phyloP scores from a whole-genome alignment of 2,329 filamentous ascomycete genomes.

The Scedosporium apiospermum region DNA sequence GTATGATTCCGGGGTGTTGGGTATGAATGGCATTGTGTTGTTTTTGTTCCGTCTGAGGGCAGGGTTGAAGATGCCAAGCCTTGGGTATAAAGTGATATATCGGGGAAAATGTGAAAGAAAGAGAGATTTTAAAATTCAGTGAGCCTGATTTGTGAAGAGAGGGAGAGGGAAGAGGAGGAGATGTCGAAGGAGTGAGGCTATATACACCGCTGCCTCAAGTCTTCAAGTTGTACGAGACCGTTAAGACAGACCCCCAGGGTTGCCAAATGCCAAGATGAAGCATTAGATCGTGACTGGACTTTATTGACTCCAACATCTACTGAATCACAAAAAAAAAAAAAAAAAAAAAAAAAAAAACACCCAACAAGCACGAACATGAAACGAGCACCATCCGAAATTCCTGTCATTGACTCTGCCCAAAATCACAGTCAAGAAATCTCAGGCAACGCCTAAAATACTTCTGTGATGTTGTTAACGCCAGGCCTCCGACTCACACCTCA shows the following conservation, averaged over 20 bases:
- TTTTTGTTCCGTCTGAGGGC: slow-evolving; percentile 42
- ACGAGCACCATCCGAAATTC: not conserved
- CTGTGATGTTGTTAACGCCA: not conserved
- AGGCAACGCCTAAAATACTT: not conserved
- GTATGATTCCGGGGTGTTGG: slow-evolving; percentile 67
- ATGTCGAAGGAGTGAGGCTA: not conserved
- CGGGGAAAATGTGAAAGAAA: slow-evolving; percentile 64
- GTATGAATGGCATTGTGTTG: slow-evolving; percentile 27
- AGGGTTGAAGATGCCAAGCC: slow-evolving; percentile 28
- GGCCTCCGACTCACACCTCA: not conserved
- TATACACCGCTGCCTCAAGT: not conserved
- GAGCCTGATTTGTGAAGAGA: not conserved
- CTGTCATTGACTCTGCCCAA: not conserved
- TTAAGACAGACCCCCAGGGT: too few species aligned
- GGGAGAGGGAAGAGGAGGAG: too few species aligned
- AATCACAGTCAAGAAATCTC: not conserved
- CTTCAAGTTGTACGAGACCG: too few species aligned
- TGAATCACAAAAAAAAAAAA: not conserved
- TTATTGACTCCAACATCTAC: not conserved
- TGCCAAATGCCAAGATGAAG: too few species aligned
- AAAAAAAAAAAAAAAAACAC: not conserved
- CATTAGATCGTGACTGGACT: too few species aligned
- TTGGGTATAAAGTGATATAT: slow-evolving; percentile 60
- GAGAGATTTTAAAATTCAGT: not conserved
- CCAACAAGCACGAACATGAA: not conserved